phyloP scores from a whole-genome alignment of 225 moss, liverwort and hornwort species.

The Ulota crispa region DNA sequence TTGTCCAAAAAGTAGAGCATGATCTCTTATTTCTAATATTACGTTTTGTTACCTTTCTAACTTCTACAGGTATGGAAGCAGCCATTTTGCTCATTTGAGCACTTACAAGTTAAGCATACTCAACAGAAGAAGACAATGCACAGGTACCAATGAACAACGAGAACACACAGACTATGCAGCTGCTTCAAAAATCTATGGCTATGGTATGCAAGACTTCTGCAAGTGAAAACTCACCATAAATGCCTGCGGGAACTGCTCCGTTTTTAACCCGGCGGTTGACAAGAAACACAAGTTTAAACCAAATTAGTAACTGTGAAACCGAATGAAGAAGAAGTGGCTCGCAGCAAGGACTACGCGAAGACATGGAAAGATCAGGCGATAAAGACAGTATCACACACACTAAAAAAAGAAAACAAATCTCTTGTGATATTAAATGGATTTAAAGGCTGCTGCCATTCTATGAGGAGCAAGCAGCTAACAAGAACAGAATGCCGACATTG shows the following conservation, averaged over 20 bases:
- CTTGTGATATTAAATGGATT: not conserved
- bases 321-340: not conserved
- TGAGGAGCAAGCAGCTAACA: not conserved
- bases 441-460: constrained; percentile 8
- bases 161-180: not conserved
- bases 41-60: not conserved
- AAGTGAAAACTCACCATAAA: constrained; percentile 71
- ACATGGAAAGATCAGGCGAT: not conserved
- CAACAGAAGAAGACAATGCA: not conserved
- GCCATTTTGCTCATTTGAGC: not conserved
- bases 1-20: not conserved
- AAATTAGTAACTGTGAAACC: constrained; percentile 22
- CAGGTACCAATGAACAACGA: not conserved
- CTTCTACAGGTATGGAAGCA: not conserved
- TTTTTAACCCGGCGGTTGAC: not conserved
- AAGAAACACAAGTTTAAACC: constrained; percentile 3
- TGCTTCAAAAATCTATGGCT: not conserved
- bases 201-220: not conserved
- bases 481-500: not conserved
- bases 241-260: constrained; percentile 91
- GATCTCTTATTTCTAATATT: not conserved
- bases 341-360: not conserved
- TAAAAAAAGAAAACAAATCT: not conserved
- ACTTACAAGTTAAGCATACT: not conserved
- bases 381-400: not conserved